phyloP scores from a whole-genome alignment of 148 eudicot species.

The Nepenthes mirabilis region DNA sequence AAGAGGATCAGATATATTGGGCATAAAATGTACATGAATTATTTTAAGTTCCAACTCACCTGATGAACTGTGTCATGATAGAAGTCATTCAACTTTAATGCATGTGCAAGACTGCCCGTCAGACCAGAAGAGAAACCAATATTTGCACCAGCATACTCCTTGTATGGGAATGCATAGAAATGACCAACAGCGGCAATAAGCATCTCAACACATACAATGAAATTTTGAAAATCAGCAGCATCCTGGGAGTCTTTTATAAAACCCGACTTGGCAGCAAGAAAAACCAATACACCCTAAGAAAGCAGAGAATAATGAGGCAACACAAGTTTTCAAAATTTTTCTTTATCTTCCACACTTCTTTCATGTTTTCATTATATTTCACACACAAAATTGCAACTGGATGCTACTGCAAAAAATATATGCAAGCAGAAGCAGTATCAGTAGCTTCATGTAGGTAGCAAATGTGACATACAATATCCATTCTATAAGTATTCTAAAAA shows the following conservation, averaged over 20 bases:
- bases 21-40: neutral
- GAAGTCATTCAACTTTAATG: conserved; percentile 76
- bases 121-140: conserved; percentile 65
- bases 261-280: conserved; percentile 85
- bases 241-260: conserved; percentile 65
- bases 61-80: conserved; percentile 98
- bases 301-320: conserved; percentile 6
- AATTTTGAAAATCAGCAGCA: conserved; percentile 89
- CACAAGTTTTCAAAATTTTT: neutral
- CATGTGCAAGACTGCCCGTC: conserved; percentile 79
- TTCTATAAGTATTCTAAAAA: neutral
- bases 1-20: neutral
- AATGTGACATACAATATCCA: neutral
- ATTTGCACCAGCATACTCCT: conserved; percentile 93
- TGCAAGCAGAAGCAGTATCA: no score
- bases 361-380: no score
- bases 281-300: conserved; percentile 79
- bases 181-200: conserved; percentile 91
- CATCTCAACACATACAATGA: conserved; percentile 94
- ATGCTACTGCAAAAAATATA: no score
- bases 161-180: conserved; percentile 92
- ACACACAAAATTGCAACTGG: no score
- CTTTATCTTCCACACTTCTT: no score
- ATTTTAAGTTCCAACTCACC: conserved; percentile 30
- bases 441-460: no score